phyloP scores from a whole-genome alignment of 1,284 basidiomycete genomes.

The Ceratobasidium sp. region DNA sequence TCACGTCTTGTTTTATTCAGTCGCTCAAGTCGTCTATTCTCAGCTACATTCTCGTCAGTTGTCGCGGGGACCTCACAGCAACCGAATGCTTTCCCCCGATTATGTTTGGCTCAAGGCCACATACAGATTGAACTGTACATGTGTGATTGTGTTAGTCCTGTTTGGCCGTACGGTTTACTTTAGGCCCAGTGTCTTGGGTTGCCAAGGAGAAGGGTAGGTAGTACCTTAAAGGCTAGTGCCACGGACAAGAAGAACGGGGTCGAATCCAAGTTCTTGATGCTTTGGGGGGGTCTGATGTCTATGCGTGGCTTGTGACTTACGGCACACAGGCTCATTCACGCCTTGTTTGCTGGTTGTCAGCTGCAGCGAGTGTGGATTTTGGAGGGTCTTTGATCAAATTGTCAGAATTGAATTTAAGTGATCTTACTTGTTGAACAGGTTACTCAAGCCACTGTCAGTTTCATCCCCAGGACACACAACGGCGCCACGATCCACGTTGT shows the following conservation, averaged over 20 bases:
- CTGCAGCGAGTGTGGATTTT: slow-evolving; percentile 95
- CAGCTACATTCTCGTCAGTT: too few relatives aligned
- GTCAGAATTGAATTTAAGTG: slow-evolving; percentile 87
- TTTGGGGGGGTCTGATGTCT: slow-evolving; percentile 58
- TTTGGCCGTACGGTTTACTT: too few relatives aligned
- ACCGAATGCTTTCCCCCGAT: too few relatives aligned
- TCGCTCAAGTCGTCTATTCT: too few relatives aligned
- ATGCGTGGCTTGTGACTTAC: slow-evolving; percentile 86
- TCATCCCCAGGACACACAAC: slow-evolving; percentile 69
- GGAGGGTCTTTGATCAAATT: slow-evolving; percentile 89
- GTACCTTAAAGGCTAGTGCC: slow-evolving; percentile 59
- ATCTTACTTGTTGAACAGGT: slow-evolving; percentile 50
- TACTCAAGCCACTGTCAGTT: background rate
- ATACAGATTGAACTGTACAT: too few relatives aligned
- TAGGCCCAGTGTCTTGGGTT: too few relatives aligned
- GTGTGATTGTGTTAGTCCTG: too few relatives aligned
- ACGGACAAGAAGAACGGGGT: slow-evolving; percentile 67
- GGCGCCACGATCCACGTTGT: slow-evolving; percentile 90
- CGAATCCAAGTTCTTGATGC: slow-evolving; percentile 73
- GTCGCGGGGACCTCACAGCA: too few relatives aligned
- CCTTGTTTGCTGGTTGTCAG: slow-evolving; percentile 89
- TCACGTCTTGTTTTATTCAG: too few relatives aligned
- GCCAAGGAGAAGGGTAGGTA: slow-evolving; percentile 57
- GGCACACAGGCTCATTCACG: slow-evolving; percentile 82
- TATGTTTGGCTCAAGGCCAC: too few relatives aligned